A percentile compares a stretch with the other conserved stretches of the same genome.
Conservation (phyloP, 768 basidiomycete genomes). For the Termitomyces sp. region DNA sequence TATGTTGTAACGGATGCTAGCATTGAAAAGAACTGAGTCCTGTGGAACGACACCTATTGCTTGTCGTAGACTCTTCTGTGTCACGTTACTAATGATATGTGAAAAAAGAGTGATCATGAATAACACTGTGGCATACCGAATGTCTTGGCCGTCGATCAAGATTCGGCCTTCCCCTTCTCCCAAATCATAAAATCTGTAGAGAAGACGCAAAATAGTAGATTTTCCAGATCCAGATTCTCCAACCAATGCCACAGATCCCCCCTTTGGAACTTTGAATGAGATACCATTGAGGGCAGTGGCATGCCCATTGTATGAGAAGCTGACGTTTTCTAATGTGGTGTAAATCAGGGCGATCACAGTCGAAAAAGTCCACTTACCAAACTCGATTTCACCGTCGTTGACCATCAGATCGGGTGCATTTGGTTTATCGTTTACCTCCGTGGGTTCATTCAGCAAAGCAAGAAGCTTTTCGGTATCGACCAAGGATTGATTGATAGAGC, state of each 20-base stretch:
- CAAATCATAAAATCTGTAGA: constrained; percentile 92
- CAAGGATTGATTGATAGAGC: constrained; percentile 67
- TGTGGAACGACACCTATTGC: constrained; percentile 92
- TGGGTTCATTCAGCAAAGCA: constrained; percentile 73
- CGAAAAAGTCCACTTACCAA: constrained; percentile 42
- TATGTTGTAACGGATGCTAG: constrained; percentile 68
- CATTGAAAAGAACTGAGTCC: constrained; percentile 70
- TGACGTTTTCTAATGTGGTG: constrained; percentile 61
- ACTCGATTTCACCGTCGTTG: constrained; percentile 76
- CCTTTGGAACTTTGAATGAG: constrained; percentile 85
- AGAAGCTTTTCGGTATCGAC: constrained; percentile 84
- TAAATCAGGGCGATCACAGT: not conserved
- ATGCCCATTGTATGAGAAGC: constrained; percentile 78
- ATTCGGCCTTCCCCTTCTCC: constrained; percentile 75
- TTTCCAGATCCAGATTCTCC: constrained; percentile 81
- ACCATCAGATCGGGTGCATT: constrained; percentile 70
- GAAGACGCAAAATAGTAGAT: constrained; percentile 77
- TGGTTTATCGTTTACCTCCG: constrained; percentile 78
- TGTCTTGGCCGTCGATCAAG: constrained; percentile 80
- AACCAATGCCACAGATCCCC: constrained; percentile 85
- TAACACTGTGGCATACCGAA: constrained; percentile 32
- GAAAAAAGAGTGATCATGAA: not conserved
- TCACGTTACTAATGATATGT: constrained; percentile 53
- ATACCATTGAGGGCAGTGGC: constrained; percentile 67
- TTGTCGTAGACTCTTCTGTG: constrained; percentile 70